A percentile compares a stretch with the other conserved stretches of the same genome.
These are phyloP conservation scores for Ceratocystiopsis sp. DNA, from an alignment of 2,329 filamentous ascomycete genomes.

Conservation along the genomic window DNA sequence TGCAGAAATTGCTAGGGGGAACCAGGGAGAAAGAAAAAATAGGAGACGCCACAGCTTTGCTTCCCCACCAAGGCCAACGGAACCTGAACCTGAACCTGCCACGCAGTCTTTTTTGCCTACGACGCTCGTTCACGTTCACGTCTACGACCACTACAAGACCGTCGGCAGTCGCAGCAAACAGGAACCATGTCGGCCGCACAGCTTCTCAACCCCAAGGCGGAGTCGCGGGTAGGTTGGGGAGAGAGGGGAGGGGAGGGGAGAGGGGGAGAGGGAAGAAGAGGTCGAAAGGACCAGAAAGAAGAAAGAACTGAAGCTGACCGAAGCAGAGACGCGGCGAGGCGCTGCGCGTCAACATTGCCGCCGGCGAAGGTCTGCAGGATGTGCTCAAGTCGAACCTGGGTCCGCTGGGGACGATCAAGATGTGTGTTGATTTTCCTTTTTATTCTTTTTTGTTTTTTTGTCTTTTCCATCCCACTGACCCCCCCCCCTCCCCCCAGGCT, in stretches of 20 bases:
- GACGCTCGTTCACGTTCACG: no score
- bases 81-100: slow-evolving; percentile 1
- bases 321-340: slow-evolving; percentile 92
- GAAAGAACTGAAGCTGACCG: slow-evolving; percentile 17
- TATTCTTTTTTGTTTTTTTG: not conserved
- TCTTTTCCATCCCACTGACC: slow-evolving; percentile 12
- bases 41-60: not conserved
- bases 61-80: slow-evolving; percentile 8
- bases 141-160: not conserved
- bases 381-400: slow-evolving; percentile 94
- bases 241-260: no score
- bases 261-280: no score
- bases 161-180: not conserved
- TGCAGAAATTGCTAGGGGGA: not conserved
- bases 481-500: slow-evolving; percentile 27
- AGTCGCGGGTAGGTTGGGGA: slow-evolving; percentile 74
- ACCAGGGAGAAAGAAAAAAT: not conserved
- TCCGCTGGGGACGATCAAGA: slow-evolving; percentile 88
- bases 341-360: slow-evolving; percentile 89
- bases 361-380: slow-evolving; percentile 83
- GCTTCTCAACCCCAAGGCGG: slow-evolving; percentile 95
- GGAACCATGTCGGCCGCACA: slow-evolving; percentile 93
- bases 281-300: no score
- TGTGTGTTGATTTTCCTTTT: slow-evolving; percentile 45
- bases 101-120: not conserved